Evolutionary conservation across 1,139 yeast species (phyloP), one percentile per base, ranked within the genome.

Genomic region (Lodderomyces margitis): DNA sequence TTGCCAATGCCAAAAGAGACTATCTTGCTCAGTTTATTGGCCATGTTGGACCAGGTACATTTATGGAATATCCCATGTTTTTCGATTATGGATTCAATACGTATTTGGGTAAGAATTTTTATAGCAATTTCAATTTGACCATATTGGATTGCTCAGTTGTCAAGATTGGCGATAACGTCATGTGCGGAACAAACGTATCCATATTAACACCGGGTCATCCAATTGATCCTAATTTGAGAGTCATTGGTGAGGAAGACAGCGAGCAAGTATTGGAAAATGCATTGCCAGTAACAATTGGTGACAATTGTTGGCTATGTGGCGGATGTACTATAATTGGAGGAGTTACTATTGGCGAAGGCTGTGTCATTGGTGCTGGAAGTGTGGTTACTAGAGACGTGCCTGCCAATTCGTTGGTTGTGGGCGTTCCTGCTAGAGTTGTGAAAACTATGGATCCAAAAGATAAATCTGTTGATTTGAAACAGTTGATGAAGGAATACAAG

Each of bases 281-380:
- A 0, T 55, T 57, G 32, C 82, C 85, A 3, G 73, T 83, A 23
- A 65, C 60, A 2, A 79, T 83, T 21, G 87, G 84, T 0, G 69
- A 80, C 53, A 74, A 77, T 45, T 84, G 80, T 14, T 83, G 91
- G 91, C 64, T 83, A 36, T 86, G 87, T 8, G 70, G 81, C 2
- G 68, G 71, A 37, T 75, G 66, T 17, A 64, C 66, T 1, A 69
- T 83, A 5, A 60, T 83, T 41, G 85, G 86, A 2, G 89, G 88
- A 2, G 84, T 82, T 11, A 79, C 75, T 1, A 72, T 83, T 40
- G 89, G 89, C 6, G 74, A 78, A 30, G 75, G 76, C 1, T 69
- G 74, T n/a, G 80, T 81, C 1, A 66, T 83, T 37, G 91, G 83
- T 5, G 87, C 89, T 5, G 87, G 87, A 3, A 62, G 81, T 4